Evolutionary conservation across 2,329 filamentous ascomycete species (phyloP).

Genomic region (Thielaviopsis musarum): DNA sequence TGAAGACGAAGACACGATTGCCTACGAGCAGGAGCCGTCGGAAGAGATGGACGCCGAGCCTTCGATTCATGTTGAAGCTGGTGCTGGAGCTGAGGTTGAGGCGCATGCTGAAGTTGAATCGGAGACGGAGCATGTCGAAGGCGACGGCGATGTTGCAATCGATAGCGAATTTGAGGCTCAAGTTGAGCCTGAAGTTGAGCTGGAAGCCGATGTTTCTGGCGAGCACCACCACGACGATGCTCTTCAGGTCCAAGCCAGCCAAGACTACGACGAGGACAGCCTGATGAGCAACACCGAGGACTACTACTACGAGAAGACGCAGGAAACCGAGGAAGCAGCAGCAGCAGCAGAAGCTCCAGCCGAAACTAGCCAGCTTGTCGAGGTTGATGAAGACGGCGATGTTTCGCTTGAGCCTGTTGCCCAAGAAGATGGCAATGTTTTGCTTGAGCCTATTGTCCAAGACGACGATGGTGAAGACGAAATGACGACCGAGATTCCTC

Average conservation of each 20-base stretch:
- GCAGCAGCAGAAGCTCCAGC: not conserved
- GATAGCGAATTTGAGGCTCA: not conserved
- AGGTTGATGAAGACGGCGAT: not conserved
- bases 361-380: not conserved
- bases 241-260: conserved; percentile 41
- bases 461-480: not conserved
- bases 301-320: not conserved
- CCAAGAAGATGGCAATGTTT: not conserved
- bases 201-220: not conserved
- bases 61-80: not conserved
- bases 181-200: not conserved
- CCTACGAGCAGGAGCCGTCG: not conserved
- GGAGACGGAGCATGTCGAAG: not conserved
- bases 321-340: not conserved
- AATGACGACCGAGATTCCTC: conserved; percentile 19
- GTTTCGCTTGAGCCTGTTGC: conserved; percentile 13
- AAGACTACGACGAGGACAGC: conserved; percentile 52
- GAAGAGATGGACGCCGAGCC: not conserved
- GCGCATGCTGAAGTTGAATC: not conserved
- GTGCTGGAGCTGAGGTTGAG: not conserved
- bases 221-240: conserved; percentile 24
- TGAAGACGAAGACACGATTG: not conserved
- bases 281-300: not conserved
- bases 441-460: not conserved
- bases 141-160: not conserved